These are phyloP conservation scores for Neonectria coccinea DNA, from an alignment of 2,329 filamentous ascomycete species.

Conservation along the genomic window DNA sequence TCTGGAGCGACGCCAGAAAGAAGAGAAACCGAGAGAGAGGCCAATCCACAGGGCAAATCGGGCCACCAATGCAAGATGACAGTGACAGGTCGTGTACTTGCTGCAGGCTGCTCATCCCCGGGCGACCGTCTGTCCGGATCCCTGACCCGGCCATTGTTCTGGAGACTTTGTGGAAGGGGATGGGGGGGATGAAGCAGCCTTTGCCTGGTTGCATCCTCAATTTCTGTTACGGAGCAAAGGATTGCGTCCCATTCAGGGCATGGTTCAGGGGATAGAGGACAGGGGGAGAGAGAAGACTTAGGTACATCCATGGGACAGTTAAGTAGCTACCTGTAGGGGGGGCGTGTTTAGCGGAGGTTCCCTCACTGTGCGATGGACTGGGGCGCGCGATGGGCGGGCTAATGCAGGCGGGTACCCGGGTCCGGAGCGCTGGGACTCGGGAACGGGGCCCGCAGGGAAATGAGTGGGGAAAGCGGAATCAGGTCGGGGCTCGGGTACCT, in stretches of 20 bases:
- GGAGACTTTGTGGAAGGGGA: background rate
- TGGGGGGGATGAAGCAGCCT: background rate
- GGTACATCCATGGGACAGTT: too few species aligned
- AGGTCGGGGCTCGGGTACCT: constrained; percentile 15
- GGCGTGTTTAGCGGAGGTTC: background rate
- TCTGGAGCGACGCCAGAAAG: constrained; percentile 37
- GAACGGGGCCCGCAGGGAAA: constrained; percentile 27
- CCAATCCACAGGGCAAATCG: constrained; percentile 26
- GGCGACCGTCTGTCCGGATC: background rate
- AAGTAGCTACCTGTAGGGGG: too few species aligned
- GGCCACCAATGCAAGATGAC: constrained; percentile 43
- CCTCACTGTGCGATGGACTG: constrained; percentile 6
- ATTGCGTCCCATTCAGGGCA: background rate
- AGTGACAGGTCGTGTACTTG: constrained; percentile 39
- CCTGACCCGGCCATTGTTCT: constrained; percentile 1
- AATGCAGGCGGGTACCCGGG: constrained; percentile 44
- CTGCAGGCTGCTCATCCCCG: background rate
- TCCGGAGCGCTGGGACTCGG: constrained; percentile 44
- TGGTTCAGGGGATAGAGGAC: background rate
- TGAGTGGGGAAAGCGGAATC: constrained; percentile 16
- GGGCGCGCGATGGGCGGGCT: constrained; percentile 25
- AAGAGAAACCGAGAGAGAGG: background rate
- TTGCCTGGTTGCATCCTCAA: background rate
- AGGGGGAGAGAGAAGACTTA: too few species aligned
- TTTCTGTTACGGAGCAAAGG: constrained; percentile 9